Conservation (phyloP, 805 yeast species). For the Sugiyamaella qingdaonensis region DNA sequence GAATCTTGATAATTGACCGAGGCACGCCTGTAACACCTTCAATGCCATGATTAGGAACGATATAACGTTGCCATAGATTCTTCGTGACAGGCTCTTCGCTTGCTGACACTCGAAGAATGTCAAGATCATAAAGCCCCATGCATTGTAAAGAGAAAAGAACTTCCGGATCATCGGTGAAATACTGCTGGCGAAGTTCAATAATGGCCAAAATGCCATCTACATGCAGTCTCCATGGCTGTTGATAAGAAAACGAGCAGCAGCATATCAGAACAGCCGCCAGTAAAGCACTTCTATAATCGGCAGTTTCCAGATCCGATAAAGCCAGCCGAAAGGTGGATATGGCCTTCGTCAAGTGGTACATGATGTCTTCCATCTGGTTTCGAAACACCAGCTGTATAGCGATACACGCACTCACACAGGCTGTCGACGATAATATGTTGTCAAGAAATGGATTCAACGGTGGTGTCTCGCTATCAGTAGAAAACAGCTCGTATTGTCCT, state of each 20-base stretch:
- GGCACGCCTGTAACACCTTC: conserved; percentile 2
- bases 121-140: conserved; percentile 4
- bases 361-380: neutral
- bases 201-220: conserved; percentile 7
- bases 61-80: conserved; percentile 3
- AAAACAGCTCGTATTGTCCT: conserved; percentile 5
- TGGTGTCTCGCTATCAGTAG: neutral
- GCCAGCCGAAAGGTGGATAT: neutral
- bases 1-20: neutral
- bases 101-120: neutral
- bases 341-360: neutral
- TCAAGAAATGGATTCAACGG: conserved; percentile 1
- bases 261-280: conserved; percentile 6
- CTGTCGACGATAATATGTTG: neutral
- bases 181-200: neutral
- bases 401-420: conserved; percentile 3
- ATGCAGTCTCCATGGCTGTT: conserved; percentile 8
- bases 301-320: neutral
- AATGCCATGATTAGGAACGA: neutral
- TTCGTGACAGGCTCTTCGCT: conserved; percentile 3
- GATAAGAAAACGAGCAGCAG: neutral
- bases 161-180: conserved; percentile 1
- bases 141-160: neutral
- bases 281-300: neutral
- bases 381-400: neutral